Conservation (phyloP, 148 eudicot genomes). For the Silene conica region DNA sequence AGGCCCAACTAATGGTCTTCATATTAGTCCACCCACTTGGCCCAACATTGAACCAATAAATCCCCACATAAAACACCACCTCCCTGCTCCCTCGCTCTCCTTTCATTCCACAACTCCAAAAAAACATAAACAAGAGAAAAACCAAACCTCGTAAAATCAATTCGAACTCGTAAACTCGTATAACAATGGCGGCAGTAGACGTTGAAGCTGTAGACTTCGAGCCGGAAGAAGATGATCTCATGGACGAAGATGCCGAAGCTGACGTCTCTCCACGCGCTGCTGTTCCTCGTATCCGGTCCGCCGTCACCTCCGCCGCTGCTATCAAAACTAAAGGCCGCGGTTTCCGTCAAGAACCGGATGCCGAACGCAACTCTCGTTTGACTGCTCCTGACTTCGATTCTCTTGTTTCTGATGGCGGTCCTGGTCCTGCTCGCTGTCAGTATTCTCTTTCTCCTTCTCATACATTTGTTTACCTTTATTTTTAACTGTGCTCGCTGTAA, state of each 20-base stretch:
- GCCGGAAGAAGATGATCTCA: slow-evolving; percentile 86
- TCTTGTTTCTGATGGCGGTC: slow-evolving; percentile 65
- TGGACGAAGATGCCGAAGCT: slow-evolving; percentile 86
- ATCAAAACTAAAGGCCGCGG: slow-evolving; percentile 75
- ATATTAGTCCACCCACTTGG: too few species aligned
- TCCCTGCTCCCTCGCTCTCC: background rate
- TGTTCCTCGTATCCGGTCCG: slow-evolving; percentile 60
- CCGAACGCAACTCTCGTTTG: slow-evolving; percentile 47
- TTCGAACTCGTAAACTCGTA: background rate
- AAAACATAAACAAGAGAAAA: background rate
- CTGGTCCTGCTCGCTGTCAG: slow-evolving; percentile 80
- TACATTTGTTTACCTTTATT: background rate
- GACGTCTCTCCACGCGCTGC: slow-evolving; percentile 33
- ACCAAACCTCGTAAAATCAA: background rate
- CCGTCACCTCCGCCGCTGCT: slow-evolving; percentile 56
- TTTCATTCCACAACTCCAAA: background rate
- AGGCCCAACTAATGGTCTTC: too few species aligned
- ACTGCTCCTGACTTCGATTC: slow-evolving; percentile 60
- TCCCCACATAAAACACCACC: too few species aligned
- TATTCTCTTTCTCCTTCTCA: background rate
- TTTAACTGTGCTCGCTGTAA: too few species aligned
- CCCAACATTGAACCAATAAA: too few species aligned
- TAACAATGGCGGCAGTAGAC: slow-evolving; percentile 53
- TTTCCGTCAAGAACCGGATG: slow-evolving; percentile 49
- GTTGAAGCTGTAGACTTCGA: slow-evolving; percentile 85